Conservation (phyloP, 495 filamentous ascomycete genomes). For the Penicillium malachiteum region DNA sequence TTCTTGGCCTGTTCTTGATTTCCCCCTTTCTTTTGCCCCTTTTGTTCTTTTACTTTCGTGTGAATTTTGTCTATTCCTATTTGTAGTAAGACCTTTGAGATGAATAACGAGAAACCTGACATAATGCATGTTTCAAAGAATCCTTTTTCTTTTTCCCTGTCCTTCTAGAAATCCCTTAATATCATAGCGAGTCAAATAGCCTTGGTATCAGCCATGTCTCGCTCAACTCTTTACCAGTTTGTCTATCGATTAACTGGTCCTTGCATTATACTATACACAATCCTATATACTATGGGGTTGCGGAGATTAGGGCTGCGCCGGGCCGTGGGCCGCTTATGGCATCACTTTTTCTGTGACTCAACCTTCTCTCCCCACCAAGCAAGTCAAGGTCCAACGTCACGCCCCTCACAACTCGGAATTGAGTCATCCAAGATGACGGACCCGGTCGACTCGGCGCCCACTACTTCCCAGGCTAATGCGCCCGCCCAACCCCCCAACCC, state of each 20-base stretch:
- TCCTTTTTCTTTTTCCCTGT: neutral
- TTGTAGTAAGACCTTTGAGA: slow-evolving; percentile 23
- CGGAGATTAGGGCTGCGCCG: slow-evolving; percentile 28
- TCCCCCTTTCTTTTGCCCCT: neutral
- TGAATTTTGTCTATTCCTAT: slow-evolving; percentile 25
- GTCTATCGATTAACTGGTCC: neutral
- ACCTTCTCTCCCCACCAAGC: slow-evolving; percentile 34
- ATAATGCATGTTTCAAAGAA: slow-evolving; percentile 21
- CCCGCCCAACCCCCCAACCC: slow-evolving; percentile 12
- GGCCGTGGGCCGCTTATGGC: slow-evolving; percentile 37
- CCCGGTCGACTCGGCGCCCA: slow-evolving; percentile 24
- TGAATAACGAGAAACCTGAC: slow-evolving; percentile 28
- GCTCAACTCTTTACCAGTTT: too few relatives aligned
- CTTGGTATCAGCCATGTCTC: too few relatives aligned
- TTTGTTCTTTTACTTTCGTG: slow-evolving; percentile 9
- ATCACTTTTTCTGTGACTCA: slow-evolving; percentile 44
- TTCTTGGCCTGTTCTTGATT: slow-evolving; percentile 3
- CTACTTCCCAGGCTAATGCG: slow-evolving; percentile 14
- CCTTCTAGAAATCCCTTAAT: too few relatives aligned
- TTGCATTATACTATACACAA: neutral
- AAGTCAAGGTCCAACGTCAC: slow-evolving; percentile 20
- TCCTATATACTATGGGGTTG: slow-evolving; percentile 2
- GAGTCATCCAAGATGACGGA: slow-evolving; percentile 32
- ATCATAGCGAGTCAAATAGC: too few relatives aligned
- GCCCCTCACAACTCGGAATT: slow-evolving; percentile 18